These are phyloP conservation scores for Backusella mclennaniae DNA, from an alignment of 192 early-diverging fungal genomes.

Conservation along the genomic window DNA sequence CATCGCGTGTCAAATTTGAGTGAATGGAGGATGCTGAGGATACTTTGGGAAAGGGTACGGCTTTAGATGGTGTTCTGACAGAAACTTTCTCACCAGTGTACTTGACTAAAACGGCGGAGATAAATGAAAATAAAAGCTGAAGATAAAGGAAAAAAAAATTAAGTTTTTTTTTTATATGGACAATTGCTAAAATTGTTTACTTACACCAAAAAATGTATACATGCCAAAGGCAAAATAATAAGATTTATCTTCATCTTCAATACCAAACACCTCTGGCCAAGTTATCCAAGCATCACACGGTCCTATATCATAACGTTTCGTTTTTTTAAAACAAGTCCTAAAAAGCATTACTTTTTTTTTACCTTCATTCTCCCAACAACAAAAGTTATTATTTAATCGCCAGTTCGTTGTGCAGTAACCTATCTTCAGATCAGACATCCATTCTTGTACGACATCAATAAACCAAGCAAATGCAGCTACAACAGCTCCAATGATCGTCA, in stretches of 20 bases:
- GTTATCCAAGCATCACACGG: constrained; percentile 53
- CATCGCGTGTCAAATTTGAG: not conserved
- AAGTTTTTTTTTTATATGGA: no score
- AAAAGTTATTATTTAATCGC: constrained; percentile 73
- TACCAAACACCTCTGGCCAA: constrained; percentile 46
- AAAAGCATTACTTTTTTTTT: constrained; percentile 5
- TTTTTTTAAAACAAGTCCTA: not conserved
- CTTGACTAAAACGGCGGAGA: constrained; percentile 62
- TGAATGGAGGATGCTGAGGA: constrained; percentile 13
- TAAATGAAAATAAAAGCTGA: constrained; percentile 50
- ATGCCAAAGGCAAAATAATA: constrained; percentile 35
- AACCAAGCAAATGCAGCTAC: constrained; percentile 64
- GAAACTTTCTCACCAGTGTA: constrained; percentile 42
- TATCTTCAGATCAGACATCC: constrained; percentile 80
- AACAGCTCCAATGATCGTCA: constrained; percentile 63
- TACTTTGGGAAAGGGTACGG: constrained; percentile 11
- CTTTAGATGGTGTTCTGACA: constrained; percentile 14
- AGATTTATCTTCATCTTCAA: constrained; percentile 1
- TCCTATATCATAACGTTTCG: not conserved
- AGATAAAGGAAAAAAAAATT: not conserved
- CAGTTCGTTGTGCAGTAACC: constrained; percentile 81
- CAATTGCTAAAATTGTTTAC: not conserved
- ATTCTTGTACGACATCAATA: constrained; percentile 76
- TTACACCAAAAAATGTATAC: constrained; percentile 45
- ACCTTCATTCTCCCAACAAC: constrained; percentile 72